Evolutionary conservation across 768 basidiomycete species (phyloP).

Genomic region (Megacollybia marginata): DNA sequence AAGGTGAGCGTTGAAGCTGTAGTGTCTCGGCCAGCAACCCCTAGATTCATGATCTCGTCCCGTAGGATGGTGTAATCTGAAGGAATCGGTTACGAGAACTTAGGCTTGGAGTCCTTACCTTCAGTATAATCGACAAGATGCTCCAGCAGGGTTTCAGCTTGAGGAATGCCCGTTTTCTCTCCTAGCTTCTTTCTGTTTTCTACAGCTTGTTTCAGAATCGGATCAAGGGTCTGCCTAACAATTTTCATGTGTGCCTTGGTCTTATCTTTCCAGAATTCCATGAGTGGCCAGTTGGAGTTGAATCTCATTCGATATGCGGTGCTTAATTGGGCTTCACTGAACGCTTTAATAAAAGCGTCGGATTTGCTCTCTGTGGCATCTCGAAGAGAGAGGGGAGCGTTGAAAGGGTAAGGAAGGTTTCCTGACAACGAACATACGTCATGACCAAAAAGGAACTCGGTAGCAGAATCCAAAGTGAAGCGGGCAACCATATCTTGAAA

Average conservation of each 20-base stretch:
- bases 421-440: conserved; percentile 31
- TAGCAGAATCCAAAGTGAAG: conserved; percentile 46
- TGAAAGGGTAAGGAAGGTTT: conserved; percentile 29
- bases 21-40: conserved; percentile 15
- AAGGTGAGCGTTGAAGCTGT: conserved; percentile 26
- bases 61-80: conserved; percentile 12
- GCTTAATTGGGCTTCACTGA: conserved; percentile 23
- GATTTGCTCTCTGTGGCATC: neutral
- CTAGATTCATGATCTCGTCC: conserved; percentile 13
- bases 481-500: conserved; percentile 39
- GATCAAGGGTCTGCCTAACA: conserved; percentile 26
- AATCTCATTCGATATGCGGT: conserved; percentile 18
- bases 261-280: conserved; percentile 26
- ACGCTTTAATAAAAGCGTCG: conserved; percentile 25
- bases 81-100: neutral
- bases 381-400: neutral
- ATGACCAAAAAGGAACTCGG: conserved; percentile 44
- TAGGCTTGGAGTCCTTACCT: conserved; percentile 17
- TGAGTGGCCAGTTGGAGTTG: conserved; percentile 32
- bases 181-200: conserved; percentile 6
- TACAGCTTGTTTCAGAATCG: conserved; percentile 23
- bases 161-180: conserved; percentile 10
- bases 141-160: conserved; percentile 34
- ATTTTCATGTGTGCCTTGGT: conserved; percentile 26
- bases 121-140: conserved; percentile 29